Evolutionary conservation across 345 rosid species (phyloP).

Genomic region (Kandelia obovata): DNA sequence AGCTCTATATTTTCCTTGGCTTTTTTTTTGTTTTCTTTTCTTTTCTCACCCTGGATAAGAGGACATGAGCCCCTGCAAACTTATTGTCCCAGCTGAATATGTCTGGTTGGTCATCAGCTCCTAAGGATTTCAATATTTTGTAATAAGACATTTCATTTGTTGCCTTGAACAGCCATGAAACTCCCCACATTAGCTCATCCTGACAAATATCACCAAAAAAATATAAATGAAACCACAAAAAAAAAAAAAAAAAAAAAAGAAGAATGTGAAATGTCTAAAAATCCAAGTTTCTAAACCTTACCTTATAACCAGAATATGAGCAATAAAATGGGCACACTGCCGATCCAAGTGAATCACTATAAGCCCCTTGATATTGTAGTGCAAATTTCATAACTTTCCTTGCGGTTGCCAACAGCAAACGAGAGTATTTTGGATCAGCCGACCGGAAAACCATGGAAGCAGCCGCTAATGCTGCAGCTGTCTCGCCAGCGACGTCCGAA

Average conservation of each 20-base stretch:
- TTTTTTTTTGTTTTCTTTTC: too few relatives aligned
- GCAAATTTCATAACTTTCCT: conserved; percentile 73
- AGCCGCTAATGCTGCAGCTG: conserved; percentile 82
- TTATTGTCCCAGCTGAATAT: conserved; percentile 95
- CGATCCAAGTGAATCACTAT: conserved; percentile 76
- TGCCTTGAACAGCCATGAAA: conserved; percentile 75
- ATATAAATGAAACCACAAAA: too few relatives aligned
- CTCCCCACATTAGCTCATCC: conserved; percentile 95
- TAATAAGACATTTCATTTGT: conserved; percentile 60
- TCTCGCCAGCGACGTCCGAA: conserved; percentile 90
- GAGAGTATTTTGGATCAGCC: conserved; percentile 50
- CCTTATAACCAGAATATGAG: conserved; percentile 89
- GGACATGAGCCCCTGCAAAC: conserved; percentile 81
- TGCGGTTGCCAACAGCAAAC: conserved; percentile 50
- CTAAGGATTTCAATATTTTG: conserved; percentile 57
- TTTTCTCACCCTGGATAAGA: conserved; percentile 57
- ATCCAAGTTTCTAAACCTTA: conserved; percentile 10
- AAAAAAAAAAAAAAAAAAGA: too few relatives aligned
- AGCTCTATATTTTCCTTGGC: too few relatives aligned
- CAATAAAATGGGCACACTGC: conserved; percentile 85
- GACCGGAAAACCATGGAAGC: conserved; percentile 84
- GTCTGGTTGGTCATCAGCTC: conserved; percentile 74
- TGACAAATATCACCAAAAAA: conserved; percentile 12
- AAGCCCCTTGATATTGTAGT: conserved; percentile 66
- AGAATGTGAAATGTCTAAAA: too few relatives aligned